Evolutionary conservation across 768 basidiomycete genomes (phyloP), one percentile per base, ranked within the genome.

Genomic region (Hericium erinaceus): DNA sequence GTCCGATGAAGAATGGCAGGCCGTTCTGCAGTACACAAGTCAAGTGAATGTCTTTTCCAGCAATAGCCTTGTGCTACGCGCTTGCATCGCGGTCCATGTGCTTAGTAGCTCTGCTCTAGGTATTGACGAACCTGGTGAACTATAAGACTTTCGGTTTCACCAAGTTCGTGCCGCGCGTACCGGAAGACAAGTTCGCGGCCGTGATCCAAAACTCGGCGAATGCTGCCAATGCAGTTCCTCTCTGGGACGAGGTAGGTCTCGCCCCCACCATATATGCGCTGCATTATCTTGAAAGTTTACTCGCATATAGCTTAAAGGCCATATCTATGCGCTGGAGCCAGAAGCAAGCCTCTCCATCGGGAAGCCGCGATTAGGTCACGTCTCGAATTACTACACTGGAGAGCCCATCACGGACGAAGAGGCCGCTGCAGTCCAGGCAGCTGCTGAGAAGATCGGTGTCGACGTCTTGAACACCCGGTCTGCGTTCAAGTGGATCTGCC

Each of bases 321-420:
- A 89, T 66, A 87, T 94, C 48, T 94, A 92, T 68, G 74, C 84
- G 2, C 64, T 76, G 12, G 65, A 71, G 24, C 91, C 92, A 2
- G 84, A 89, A 66, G 69, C 77, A 0, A 80, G 77, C 53, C 75
- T 91, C 57, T 84, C 80, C 68, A 86, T 95, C 61, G 92, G 92
- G 54, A 92, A 93, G 68, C 87, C 84, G 48, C 76, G 71, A 55
- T 75, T 82, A 20, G 92, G 92, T 0, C 89, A 93, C 58, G 67
- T 90, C 54, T 89, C 85, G 33, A 90, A 92, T 67, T 95, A 94
- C 69, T 95, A 95, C 66, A 81, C 85, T 26, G 90, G 89, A 0
- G 78, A 87, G 59, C 67, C 78, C 10, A 81, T 87, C 20, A 77
- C 79, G n/a, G 87, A 92, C 59, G 81, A 82, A 0, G 92, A 93